Percentiles rank a stretch among this genome's conserved stretches.
Conservation (phyloP, 2,329 filamentous ascomycete species). For the Verticillium albo-atrum region DNA sequence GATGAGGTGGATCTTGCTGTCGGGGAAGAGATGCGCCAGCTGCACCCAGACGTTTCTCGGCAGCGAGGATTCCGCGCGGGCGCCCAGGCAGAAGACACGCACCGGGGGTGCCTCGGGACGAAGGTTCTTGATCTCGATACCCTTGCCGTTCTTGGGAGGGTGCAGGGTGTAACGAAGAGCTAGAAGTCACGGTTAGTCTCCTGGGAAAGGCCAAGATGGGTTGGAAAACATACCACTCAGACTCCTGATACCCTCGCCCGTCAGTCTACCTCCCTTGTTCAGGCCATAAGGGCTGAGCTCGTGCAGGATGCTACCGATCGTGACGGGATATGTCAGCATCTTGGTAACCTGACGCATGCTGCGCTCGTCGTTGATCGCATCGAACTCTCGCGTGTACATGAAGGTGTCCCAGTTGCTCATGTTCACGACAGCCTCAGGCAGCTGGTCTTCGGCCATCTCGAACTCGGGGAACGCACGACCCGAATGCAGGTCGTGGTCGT, state of each 20-base stretch:
- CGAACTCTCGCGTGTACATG: slow-evolving; percentile 86
- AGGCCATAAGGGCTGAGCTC: slow-evolving; percentile 92
- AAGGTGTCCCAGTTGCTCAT: slow-evolving; percentile 99
- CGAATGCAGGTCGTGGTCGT: slow-evolving; percentile 90
- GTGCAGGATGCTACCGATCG: slow-evolving; percentile 85
- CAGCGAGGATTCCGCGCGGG: slow-evolving; percentile 93
- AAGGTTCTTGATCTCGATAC: slow-evolving; percentile 70
- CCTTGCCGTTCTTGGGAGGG: slow-evolving; percentile 74
- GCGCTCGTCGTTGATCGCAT: slow-evolving; percentile 85
- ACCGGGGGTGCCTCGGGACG: slow-evolving; percentile 82
- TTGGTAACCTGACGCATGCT: slow-evolving; percentile 90
- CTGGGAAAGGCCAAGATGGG: not conserved
- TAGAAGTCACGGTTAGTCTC: slow-evolving; percentile 24
- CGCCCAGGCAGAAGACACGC: slow-evolving; percentile 87
- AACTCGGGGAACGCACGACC: slow-evolving; percentile 93
- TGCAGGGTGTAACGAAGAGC: slow-evolving; percentile 92
- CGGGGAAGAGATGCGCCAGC: slow-evolving; percentile 90
- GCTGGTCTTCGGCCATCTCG: slow-evolving; percentile 80
- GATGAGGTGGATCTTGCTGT: slow-evolving; percentile 81
- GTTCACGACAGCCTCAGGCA: slow-evolving; percentile 90
- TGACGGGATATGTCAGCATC: slow-evolving; percentile 89
- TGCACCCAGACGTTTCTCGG: slow-evolving; percentile 93
- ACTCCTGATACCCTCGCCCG: slow-evolving; percentile 86
- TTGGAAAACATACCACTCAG: slow-evolving; percentile 66
- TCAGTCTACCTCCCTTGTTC: slow-evolving; percentile 69